A percentile compares a stretch with the other conserved stretches of the same genome.
Evolutionary conservation across 352 stramenopile genomes (phyloP).

Genomic region (Phytophthora idaei): DNA sequence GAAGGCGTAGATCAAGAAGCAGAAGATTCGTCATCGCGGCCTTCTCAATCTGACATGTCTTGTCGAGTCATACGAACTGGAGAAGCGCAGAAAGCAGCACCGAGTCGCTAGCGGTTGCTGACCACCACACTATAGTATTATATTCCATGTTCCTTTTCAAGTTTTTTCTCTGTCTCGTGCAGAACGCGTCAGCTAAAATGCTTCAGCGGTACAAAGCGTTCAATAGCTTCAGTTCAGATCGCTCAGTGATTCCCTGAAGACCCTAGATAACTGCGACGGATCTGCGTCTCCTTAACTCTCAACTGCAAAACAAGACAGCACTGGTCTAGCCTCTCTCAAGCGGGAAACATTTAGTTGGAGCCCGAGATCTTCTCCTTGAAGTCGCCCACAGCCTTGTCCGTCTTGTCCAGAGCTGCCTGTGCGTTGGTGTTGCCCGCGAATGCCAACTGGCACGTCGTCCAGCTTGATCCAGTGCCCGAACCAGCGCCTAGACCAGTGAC

Average conservation of each 20-base stretch:
- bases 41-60: background rate
- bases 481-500: slow-evolving; percentile 78
- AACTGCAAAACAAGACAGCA: slow-evolving; percentile 15
- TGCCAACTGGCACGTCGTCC: slow-evolving; percentile 85
- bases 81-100: slow-evolving; percentile 22
- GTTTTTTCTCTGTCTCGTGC: slow-evolving; percentile 10
- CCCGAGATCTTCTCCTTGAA: slow-evolving; percentile 65
- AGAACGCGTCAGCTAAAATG: slow-evolving; percentile 18
- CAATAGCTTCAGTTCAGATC: background rate
- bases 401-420: slow-evolving; percentile 70
- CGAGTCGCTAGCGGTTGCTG: slow-evolving; percentile 20
- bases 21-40: background rate
- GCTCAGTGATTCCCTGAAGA: background rate
- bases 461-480: slow-evolving; percentile 76
- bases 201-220: slow-evolving; percentile 2
- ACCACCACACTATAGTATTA: slow-evolving; percentile 56
- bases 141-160: slow-evolving; percentile 39
- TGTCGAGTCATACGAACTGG: background rate
- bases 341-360: slow-evolving; percentile 33
- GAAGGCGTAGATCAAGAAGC: slow-evolving; percentile 33
- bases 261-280: background rate
- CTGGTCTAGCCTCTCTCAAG: slow-evolving; percentile 6
- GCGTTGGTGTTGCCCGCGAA: slow-evolving; percentile 76
- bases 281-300: slow-evolving; percentile 1
- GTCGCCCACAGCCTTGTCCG: slow-evolving; percentile 76